Conservation (phyloP, 2,329 filamentous ascomycete species). For the Nothomitra cinnamomea region DNA sequence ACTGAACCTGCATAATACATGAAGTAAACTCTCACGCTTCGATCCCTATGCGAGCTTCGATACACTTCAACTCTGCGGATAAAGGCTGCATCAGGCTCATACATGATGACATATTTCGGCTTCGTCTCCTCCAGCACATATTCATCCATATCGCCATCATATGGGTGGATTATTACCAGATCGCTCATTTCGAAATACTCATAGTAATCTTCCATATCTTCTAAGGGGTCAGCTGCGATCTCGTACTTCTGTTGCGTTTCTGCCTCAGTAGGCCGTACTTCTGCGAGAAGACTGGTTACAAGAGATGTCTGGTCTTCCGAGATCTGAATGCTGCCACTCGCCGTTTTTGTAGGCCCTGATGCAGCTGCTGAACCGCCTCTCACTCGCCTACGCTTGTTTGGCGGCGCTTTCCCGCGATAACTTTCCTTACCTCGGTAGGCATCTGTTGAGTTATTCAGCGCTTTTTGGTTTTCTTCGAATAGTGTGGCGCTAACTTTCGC, state of each 20-base stretch:
- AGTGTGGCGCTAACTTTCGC: slow-evolving; percentile 65
- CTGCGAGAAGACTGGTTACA: slow-evolving; percentile 65
- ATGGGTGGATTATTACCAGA: slow-evolving; percentile 76
- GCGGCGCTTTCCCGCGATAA: slow-evolving; percentile 46
- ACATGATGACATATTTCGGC: slow-evolving; percentile 95
- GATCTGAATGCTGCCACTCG: slow-evolving; percentile 57
- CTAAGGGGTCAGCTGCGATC: slow-evolving; percentile 59
- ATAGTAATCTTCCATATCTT: slow-evolving; percentile 85
- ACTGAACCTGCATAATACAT: slow-evolving; percentile 91
- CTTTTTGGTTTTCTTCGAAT: slow-evolving; percentile 65
- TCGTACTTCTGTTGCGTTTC: slow-evolving; percentile 64
- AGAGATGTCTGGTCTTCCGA: slow-evolving; percentile 72
- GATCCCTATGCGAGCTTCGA: slow-evolving; percentile 77
- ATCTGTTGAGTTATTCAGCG: slow-evolving; percentile 49
- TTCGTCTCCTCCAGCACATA: slow-evolving; percentile 89
- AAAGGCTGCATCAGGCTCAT: slow-evolving; percentile 87
- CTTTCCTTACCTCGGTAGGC: slow-evolving; percentile 28
- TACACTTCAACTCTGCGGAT: slow-evolving; percentile 92
- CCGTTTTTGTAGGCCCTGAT: slow-evolving; percentile 41
- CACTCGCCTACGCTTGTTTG: slow-evolving; percentile 72
- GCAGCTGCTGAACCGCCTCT: slow-evolving; percentile 57
- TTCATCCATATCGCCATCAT: slow-evolving; percentile 90
- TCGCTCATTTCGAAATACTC: slow-evolving; percentile 84
- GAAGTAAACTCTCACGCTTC: slow-evolving; percentile 86
- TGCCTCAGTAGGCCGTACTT: slow-evolving; percentile 63